Evolutionary conservation across 2,329 filamentous ascomycete species (phyloP), one percentile per base, ranked within the genome.

Genomic region (Epichloe aotearoae): DNA sequence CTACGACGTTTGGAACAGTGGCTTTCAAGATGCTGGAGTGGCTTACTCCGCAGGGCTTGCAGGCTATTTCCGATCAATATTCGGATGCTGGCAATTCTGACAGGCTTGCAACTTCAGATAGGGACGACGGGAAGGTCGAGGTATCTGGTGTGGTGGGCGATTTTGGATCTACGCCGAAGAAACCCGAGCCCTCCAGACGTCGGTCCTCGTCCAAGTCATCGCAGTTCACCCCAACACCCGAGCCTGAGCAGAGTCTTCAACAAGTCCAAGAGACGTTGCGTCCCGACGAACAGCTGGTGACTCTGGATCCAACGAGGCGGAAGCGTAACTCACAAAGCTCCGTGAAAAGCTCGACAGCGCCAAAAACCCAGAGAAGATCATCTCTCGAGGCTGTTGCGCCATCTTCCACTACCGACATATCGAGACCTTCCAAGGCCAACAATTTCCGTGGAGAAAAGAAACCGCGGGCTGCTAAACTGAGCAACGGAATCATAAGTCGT

Each of bases 21-120:
- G 76, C 82, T 11, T 81, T 84, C 63, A 83, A 81, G 58, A 84
- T 84, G 79, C 59, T 85, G 3, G 82, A 85, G 61, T 85, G 80
- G 81, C 66, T 85, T n/a, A 80, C 80, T 1, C 80, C 80, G 0
- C 71, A 72, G 50, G 74, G 72, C n/a, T 61, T 80, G 4, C 70
- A 73, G 19, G 67, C 69, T 10, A 72, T 80, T 65, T 67, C 70
- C 1, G 59, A 68, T 15, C 70, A 67, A 47, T 51, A 65, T 19
- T 57, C 54, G 5, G 56, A 59, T 4, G 48, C 54, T 17, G 47
- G 54, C 36, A 30, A 51, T 33, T 51, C 41, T 11, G 49, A 50
- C 37, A 47, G 46, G 20, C 44, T 57, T 40, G 47, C 55, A n/a
- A 38, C 19, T 20, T 46, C 44, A 34, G 17, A 43, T 5, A 14